A percentile compares a stretch with the other conserved stretches of the same genome.
Evolutionary conservation across 208 protist genomes (phyloP).

Genomic region (Leishmania arabica): DNA sequence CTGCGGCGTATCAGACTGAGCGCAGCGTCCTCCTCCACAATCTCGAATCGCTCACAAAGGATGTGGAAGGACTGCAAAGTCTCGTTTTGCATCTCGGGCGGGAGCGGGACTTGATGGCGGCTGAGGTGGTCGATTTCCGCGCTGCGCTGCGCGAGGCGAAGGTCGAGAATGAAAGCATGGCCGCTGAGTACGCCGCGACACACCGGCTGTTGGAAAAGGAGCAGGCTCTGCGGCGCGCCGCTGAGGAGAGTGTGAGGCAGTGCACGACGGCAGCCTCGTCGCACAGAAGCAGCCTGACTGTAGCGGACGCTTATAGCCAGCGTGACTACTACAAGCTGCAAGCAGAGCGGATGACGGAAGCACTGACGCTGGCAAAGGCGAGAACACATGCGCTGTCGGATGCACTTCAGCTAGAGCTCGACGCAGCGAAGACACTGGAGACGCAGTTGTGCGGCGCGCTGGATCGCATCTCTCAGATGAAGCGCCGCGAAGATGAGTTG

Average conservation of each 20-base stretch:
- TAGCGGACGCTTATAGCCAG: slow-evolving; percentile 43
- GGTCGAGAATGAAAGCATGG: slow-evolving; percentile 19
- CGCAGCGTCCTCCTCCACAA: slow-evolving; percentile 46
- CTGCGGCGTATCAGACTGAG: slow-evolving; percentile 43
- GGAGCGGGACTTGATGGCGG: slow-evolving; percentile 39
- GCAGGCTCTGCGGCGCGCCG: slow-evolving; percentile 17
- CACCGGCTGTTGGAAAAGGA: slow-evolving; percentile 39
- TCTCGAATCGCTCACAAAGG: slow-evolving; percentile 43
- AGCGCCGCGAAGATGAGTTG: slow-evolving; percentile 22
- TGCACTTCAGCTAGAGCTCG: slow-evolving; percentile 37
- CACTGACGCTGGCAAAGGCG: slow-evolving; percentile 22
- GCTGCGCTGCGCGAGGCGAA: slow-evolving; percentile 29
- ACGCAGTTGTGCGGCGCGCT: slow-evolving; percentile 38
- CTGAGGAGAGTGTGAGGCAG: slow-evolving; percentile 14
- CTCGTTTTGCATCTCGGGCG: slow-evolving; percentile 33
- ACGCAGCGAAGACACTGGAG: slow-evolving; percentile 27
- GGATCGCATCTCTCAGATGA: slow-evolving; percentile 38
- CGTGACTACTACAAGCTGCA: slow-evolving; percentile 76
- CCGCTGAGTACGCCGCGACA: slow-evolving; percentile 23
- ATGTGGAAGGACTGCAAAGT: slow-evolving; percentile 42
- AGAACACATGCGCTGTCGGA: slow-evolving; percentile 30
- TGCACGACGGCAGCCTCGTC: neutral
- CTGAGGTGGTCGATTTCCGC: slow-evolving; percentile 48
- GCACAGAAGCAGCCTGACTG: neutral
- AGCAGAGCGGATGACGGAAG: slow-evolving; percentile 35